phyloP scores from a whole-genome alignment of 495 filamentous ascomycete genomes.

The Cercophora sp. region DNA sequence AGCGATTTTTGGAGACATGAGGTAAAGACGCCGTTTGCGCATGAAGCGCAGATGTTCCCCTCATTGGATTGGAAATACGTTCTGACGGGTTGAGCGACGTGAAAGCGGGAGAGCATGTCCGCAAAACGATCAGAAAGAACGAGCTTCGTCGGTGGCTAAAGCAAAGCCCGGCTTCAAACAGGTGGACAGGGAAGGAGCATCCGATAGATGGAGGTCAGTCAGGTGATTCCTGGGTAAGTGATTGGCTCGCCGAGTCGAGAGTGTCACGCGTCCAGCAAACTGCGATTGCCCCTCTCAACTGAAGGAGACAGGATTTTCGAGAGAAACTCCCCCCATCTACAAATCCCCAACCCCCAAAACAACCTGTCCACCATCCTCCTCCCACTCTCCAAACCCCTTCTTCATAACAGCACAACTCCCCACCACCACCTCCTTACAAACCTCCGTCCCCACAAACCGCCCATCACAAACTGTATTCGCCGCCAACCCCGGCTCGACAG shows the following conservation, averaged over 20 bases:
- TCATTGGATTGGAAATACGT: not conserved
- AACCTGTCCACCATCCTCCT: not conserved
- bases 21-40: not conserved
- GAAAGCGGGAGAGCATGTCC: not conserved
- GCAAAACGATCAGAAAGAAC: too few relatives aligned
- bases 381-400: not conserved
- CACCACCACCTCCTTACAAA: slow-evolving; percentile 11
- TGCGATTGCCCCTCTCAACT: not conserved
- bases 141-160: too few relatives aligned
- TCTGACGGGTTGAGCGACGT: not conserved
- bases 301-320: too few relatives aligned
- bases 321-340: not conserved
- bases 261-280: not conserved
- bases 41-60: not conserved
- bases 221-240: too few relatives aligned
- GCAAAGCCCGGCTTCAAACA: too few relatives aligned
- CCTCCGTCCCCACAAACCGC: not conserved
- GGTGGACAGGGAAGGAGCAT: too few relatives aligned
- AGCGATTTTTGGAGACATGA: not conserved
- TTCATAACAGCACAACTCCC: not conserved
- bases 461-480: slow-evolving; percentile 7
- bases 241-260: too few relatives aligned
- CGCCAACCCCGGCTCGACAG: slow-evolving; percentile 7
- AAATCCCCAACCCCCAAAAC: not conserved
- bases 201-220: too few relatives aligned